phyloP scores from a whole-genome alignment of 192 early-diverging fungal species.

The Fimicolochytrium jonesii region DNA sequence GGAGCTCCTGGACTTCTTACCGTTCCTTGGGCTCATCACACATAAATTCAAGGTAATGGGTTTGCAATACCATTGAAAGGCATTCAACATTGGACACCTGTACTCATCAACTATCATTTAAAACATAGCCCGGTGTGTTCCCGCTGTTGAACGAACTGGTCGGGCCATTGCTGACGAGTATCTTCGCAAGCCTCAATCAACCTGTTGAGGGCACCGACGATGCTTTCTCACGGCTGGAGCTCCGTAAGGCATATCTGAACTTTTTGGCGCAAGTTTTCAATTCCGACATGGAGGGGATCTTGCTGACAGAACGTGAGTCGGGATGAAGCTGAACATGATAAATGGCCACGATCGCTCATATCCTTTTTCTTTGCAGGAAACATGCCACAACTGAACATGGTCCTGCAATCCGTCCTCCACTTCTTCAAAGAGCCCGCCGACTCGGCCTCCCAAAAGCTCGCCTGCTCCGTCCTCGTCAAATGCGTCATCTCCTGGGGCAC shows the following conservation, averaged over 20 bases:
- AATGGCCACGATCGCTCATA: not conserved
- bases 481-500: constrained; percentile 63
- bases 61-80: constrained; percentile 7
- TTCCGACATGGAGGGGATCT: constrained; percentile 68
- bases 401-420: constrained; percentile 65
- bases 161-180: constrained; percentile 73
- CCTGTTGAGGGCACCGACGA: constrained; percentile 85
- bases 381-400: constrained; percentile 51
- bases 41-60: constrained; percentile 88
- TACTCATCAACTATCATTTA: too few relatives aligned
- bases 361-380: constrained; percentile 43
- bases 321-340: not conserved
- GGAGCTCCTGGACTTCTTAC: constrained; percentile 81
- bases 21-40: constrained; percentile 76
- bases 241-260: constrained; percentile 77
- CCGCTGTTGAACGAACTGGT: constrained; percentile 71
- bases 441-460: constrained; percentile 55
- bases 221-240: constrained; percentile 64
- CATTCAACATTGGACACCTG: not conserved
- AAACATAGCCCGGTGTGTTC: constrained; percentile 50
- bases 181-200: constrained; percentile 81
- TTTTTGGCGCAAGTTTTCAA: constrained; percentile 80
- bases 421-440: constrained; percentile 62
- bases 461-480: constrained; percentile 66
- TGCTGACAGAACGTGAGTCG: constrained; percentile 68